phyloP scores from a whole-genome alignment of 2,329 filamentous ascomycete genomes.

The Aspergillus melleus region DNA sequence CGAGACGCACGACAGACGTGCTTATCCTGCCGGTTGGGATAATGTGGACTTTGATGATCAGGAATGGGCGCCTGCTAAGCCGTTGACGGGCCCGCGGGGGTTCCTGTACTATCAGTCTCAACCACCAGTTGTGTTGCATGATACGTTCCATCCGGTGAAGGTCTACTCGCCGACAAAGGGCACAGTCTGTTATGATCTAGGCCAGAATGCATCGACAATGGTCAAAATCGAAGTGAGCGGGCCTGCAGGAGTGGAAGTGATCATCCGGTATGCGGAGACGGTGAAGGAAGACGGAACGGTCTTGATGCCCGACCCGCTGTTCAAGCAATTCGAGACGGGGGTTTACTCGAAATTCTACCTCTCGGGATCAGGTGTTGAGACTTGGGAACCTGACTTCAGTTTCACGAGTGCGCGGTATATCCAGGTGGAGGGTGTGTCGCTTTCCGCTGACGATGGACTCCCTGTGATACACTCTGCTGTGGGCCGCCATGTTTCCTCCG shows the following conservation, averaged over 20 bases:
- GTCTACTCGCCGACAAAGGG: slow-evolving; percentile 12
- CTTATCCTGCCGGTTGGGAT: slow-evolving; percentile 24
- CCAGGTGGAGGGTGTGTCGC: slow-evolving; percentile 22
- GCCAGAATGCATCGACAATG: slow-evolving; percentile 24
- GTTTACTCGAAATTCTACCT: slow-evolving; percentile 22
- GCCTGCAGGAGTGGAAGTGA: slow-evolving; percentile 16
- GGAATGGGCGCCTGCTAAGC: slow-evolving; percentile 17
- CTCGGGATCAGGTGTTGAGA: slow-evolving; percentile 18
- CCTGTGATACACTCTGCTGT: slow-evolving; percentile 19
- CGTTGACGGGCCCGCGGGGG: slow-evolving; percentile 23
- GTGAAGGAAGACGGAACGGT: slow-evolving; percentile 19
- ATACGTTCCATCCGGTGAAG: slow-evolving; percentile 20
- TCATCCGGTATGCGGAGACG: slow-evolving; percentile 21
- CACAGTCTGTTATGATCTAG: slow-evolving; percentile 21
- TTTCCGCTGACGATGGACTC: slow-evolving; percentile 7
- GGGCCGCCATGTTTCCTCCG: slow-evolving; percentile 24
- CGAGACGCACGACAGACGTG: slow-evolving; percentile 21
- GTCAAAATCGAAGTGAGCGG: slow-evolving; percentile 18
- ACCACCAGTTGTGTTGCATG: slow-evolving; percentile 23
- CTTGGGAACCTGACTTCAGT: slow-evolving; percentile 25
- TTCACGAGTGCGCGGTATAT: slow-evolving; percentile 27
- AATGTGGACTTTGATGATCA: slow-evolving; percentile 12
- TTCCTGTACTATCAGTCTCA: slow-evolving; percentile 24
- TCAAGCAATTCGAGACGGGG: slow-evolving; percentile 25
- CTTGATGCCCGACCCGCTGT: slow-evolving; percentile 26